These are phyloP conservation scores for Sporopachydermia lactativora DNA, from an alignment of 805 yeast genomes.

Conservation along the genomic window DNA sequence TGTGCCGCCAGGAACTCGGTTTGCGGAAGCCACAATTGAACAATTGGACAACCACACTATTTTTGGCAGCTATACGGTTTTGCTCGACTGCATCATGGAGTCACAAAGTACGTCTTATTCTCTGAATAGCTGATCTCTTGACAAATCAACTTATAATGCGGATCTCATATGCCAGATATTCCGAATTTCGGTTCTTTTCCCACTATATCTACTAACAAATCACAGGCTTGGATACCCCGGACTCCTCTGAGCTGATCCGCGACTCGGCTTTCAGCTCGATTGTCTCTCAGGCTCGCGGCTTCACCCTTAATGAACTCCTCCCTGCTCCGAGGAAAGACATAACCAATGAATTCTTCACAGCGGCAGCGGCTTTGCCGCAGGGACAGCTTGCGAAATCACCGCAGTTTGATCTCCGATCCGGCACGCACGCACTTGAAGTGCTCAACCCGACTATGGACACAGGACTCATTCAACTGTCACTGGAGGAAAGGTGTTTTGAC, in stretches of 20 bases:
- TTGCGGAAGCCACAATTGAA: no score
- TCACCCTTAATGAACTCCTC: background rate
- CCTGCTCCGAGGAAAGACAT: background rate
- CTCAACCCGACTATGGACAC: conserved; percentile 66
- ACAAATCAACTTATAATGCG: no score
- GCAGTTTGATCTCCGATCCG: conserved; percentile 56
- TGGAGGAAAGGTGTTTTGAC: conserved; percentile 34
- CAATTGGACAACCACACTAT: no score
- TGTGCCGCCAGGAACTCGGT: no score
- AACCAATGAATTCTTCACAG: conserved; percentile 22
- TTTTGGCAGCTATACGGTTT: no score
- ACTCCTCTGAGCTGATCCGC: background rate
- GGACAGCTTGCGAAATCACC: conserved; percentile 47
- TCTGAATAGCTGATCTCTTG: no score
- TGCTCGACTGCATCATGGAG: no score
- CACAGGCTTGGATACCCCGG: no score
- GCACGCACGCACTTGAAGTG: conserved; percentile 79
- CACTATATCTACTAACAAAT: no score
- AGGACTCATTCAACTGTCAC: conserved; percentile 38
- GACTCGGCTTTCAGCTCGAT: background rate
- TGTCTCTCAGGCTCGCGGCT: background rate
- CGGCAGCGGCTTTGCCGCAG: conserved; percentile 25
- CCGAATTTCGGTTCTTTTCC: no score
- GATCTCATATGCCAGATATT: no score
- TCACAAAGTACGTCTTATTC: no score